Percentiles rank a stretch among this genome's conserved stretches.
These are phyloP conservation scores for Afroboletus lepidellus DNA, from an alignment of 1,284 basidiomycete genomes.

Conservation along the genomic window DNA sequence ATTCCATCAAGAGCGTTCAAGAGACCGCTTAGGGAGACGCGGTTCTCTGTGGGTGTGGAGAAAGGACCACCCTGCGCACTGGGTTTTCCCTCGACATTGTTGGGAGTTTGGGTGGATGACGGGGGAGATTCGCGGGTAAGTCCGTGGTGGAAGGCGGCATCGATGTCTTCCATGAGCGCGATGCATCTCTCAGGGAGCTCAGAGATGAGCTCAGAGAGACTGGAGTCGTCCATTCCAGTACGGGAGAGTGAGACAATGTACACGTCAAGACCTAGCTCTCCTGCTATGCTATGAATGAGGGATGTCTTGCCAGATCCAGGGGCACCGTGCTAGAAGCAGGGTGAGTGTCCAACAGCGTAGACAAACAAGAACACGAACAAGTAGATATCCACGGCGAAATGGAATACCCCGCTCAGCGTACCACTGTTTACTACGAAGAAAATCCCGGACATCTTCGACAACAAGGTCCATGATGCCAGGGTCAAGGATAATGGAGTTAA, in stretches of 20 bases:
- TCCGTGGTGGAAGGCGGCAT: constrained; percentile 65
- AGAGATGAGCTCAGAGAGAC: constrained; percentile 58
- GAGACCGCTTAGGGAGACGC: constrained; percentile 63
- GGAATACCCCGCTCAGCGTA: constrained; percentile 68
- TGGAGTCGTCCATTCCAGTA: constrained; percentile 65
- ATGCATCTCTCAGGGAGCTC: constrained; percentile 69
- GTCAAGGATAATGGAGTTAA: constrained; percentile 66
- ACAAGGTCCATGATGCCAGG: constrained; percentile 62
- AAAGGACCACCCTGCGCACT: not conserved
- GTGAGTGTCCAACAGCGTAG: constrained; percentile 6
- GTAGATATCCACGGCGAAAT: constrained; percentile 69
- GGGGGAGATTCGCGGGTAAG: constrained; percentile 42
- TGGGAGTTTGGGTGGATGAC: not conserved
- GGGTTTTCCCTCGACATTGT: not conserved
- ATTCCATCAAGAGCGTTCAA: constrained; percentile 71
- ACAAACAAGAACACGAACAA: constrained; percentile 38
- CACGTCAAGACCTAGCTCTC: constrained; percentile 71
- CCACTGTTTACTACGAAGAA: constrained; percentile 64
- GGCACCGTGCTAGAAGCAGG: constrained; percentile 55
- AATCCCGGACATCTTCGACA: constrained; percentile 65
- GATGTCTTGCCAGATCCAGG: constrained; percentile 78
- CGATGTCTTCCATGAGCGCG: constrained; percentile 79
- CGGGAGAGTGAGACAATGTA: constrained; percentile 75
- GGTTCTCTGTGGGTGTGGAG: constrained; percentile 31
- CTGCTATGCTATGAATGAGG: constrained; percentile 72